phyloP scores from a whole-genome alignment of 768 basidiomycete species.

The Panaeolus papilionaceus region DNA sequence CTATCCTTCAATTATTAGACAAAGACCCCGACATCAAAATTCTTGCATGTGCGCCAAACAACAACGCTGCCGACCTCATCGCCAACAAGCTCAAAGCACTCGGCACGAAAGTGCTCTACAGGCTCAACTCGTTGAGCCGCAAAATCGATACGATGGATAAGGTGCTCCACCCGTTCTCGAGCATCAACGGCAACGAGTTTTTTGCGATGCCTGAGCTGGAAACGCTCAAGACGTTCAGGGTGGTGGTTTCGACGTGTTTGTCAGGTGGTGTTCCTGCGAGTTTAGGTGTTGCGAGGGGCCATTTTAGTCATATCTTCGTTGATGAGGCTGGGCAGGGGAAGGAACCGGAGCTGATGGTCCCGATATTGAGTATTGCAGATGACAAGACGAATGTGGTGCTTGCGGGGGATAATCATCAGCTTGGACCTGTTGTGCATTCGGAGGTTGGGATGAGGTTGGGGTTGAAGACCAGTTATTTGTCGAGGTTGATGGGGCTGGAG shows the following conservation, averaged over 20 bases:
- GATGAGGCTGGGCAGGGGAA: constrained; percentile 72
- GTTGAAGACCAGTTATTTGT: constrained; percentile 56
- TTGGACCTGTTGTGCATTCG: constrained; percentile 64
- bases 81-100: constrained; percentile 48
- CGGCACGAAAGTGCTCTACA: constrained; percentile 22
- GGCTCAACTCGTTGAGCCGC: constrained; percentile 9
- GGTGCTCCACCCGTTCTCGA: constrained; percentile 43
- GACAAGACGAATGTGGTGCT: constrained; percentile 57
- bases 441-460: constrained; percentile 53
- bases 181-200: constrained; percentile 43
- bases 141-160: constrained; percentile 41
- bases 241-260: constrained; percentile 64
- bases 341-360: constrained; percentile 64
- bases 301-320: constrained; percentile 66
- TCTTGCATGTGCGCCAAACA: constrained; percentile 72
- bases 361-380: constrained; percentile 56
- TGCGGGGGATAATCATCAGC: constrained; percentile 67
- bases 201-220: constrained; percentile 53
- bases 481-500: constrained; percentile 51
- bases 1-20: constrained; percentile 60
- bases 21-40: constrained; percentile 49
- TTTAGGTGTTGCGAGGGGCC: constrained; percentile 55
- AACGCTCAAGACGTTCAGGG: constrained; percentile 48
- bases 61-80: constrained; percentile 70
- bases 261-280: constrained; percentile 55